Percentiles rank a stretch among this genome's conserved stretches.
These are phyloP conservation scores for Cetraspora pellucida DNA, from an alignment of 192 early-diverging fungal species.

Conservation along the genomic window DNA sequence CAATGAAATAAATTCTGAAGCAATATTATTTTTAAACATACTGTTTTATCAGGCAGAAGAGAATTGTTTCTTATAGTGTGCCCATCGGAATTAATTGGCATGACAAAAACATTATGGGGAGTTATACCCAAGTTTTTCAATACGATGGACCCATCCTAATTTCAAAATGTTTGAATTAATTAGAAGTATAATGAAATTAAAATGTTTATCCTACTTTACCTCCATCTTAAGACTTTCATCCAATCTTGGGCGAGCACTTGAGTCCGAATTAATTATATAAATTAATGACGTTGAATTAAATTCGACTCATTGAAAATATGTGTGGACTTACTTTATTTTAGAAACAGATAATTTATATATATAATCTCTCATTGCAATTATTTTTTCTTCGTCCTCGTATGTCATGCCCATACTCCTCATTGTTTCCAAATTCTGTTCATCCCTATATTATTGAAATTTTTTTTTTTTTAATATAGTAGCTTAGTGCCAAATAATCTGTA, in stretches of 20 bases:
- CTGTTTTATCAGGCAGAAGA: background rate
- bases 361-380: conserved; percentile 72
- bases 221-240: conserved; percentile 35
- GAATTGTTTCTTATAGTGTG: background rate
- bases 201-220: background rate
- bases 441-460: conserved; percentile 37
- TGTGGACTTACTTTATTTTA: conserved; percentile 38
- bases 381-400: conserved; percentile 73
- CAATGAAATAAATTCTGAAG: background rate
- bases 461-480: background rate
- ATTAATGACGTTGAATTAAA: background rate
- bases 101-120: conserved; percentile 72
- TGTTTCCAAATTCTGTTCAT: conserved; percentile 53
- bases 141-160: conserved; percentile 48
- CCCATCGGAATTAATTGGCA: conserved; percentile 45
- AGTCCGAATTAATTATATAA: background rate
- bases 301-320: background rate
- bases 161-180: background rate
- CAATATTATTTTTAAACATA: background rate
- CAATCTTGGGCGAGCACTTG: conserved; percentile 36
- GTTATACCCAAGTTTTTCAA: conserved; percentile 67
- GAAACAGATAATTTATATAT: conserved; percentile 73
- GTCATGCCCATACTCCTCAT: conserved; percentile 73
- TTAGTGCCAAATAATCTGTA: no score
- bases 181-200: background rate